Conservation (phyloP, 176 grass and related monocot genomes). For the Elymus sibiricus region DNA sequence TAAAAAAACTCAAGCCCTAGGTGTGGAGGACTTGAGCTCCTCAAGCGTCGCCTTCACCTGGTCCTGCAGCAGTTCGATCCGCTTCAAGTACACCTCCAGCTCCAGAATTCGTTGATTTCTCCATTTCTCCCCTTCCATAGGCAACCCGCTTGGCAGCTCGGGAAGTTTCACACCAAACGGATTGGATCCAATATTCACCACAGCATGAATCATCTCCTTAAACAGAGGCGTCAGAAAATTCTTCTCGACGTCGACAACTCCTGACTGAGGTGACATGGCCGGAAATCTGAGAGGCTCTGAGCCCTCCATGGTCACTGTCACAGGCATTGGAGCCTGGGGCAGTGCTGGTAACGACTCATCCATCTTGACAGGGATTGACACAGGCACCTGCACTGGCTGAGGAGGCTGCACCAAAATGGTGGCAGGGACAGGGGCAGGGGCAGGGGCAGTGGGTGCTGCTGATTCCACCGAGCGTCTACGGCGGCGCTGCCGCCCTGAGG, state of each 20-base stretch:
- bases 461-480: conserved; percentile 26
- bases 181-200: conserved; percentile 36
- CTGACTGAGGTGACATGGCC: conserved; percentile 27
- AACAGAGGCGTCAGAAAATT: conserved; percentile 70
- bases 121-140: conserved; percentile 78
- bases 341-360: conserved; percentile 36
- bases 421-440: not conserved
- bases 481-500: conserved; percentile 39
- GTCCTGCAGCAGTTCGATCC: conserved; percentile 78
- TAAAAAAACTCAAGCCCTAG: conserved; percentile 32
- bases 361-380: conserved; percentile 51
- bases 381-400: conserved; percentile 41
- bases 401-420: conserved; percentile 20
- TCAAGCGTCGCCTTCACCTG: conserved; percentile 62
- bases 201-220: conserved; percentile 70
- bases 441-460: not conserved
- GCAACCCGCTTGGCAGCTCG: conserved; percentile 2
- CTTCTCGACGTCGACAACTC: conserved; percentile 46
- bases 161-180: conserved; percentile 31
- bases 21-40: conserved; percentile 63
- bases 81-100: conserved; percentile 93
- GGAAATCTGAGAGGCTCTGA: conserved; percentile 30
- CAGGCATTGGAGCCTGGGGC: conserved; percentile 28
- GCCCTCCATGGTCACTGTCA: conserved; percentile 40
- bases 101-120: conserved; percentile 74